These are phyloP conservation scores for Wickerhamiella cacticola DNA, from an alignment of 805 yeast genomes.

Conservation along the genomic window DNA sequence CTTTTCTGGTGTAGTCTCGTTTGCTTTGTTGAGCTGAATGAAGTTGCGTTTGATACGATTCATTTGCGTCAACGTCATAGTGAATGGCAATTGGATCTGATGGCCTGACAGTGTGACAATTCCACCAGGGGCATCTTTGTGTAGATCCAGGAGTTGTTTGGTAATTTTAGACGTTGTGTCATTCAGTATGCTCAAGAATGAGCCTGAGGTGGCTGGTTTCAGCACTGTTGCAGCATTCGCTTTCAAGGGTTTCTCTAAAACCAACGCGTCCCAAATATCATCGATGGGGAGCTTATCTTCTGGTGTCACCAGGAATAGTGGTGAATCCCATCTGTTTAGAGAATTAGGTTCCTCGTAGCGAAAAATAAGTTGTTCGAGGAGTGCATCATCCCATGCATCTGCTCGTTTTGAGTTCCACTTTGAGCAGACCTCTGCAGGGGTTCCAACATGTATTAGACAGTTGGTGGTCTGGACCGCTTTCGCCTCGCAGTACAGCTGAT, in stretches of 20 bases:
- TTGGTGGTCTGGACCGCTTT: slow-evolving; percentile 71
- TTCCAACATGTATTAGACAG: slow-evolving; percentile 68
- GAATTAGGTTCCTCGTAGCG: slow-evolving; percentile 90
- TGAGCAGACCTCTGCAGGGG: slow-evolving; percentile 48
- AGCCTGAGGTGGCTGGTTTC: slow-evolving; percentile 65
- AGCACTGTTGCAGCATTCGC: slow-evolving; percentile 79
- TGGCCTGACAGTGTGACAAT: slow-evolving; percentile 30
- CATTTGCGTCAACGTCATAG: slow-evolving; percentile 59
- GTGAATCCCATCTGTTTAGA: slow-evolving; percentile 85
- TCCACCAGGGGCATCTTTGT: slow-evolving; percentile 36
- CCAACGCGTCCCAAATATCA: slow-evolving; percentile 42
- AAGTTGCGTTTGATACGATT: slow-evolving; percentile 78
- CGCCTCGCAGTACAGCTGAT: slow-evolving; percentile 89
- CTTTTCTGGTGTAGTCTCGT: slow-evolving; percentile 57
- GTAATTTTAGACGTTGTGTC: slow-evolving; percentile 54
- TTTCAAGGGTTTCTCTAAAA: slow-evolving; percentile 42
- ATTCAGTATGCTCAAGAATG: slow-evolving; percentile 71
- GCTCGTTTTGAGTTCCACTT: slow-evolving; percentile 43
- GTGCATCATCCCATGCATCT: slow-evolving; percentile 48
- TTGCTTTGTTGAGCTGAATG: slow-evolving; percentile 65
- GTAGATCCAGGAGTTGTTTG: slow-evolving; percentile 48
- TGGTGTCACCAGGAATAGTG: slow-evolving; percentile 61
- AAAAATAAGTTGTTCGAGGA: slow-evolving; percentile 59
- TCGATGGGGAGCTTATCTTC: slow-evolving; percentile 43
- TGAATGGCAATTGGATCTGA: slow-evolving; percentile 50